These are phyloP conservation scores for Daldinia caldariorum DNA, from an alignment of 495 filamentous ascomycete species.

Conservation along the genomic window DNA sequence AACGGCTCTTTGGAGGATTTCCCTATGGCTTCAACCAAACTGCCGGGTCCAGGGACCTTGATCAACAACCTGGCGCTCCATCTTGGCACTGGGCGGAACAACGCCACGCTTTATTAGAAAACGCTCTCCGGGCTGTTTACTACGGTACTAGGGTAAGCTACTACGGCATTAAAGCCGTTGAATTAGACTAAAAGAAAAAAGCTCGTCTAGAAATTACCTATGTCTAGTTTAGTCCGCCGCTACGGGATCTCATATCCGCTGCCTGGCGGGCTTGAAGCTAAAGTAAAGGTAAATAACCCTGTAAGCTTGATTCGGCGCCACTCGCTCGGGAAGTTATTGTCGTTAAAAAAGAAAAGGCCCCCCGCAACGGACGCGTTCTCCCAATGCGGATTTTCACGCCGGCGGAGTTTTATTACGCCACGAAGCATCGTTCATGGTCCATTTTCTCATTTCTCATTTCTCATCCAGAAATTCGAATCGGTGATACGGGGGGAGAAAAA, in stretches of 20 bases:
- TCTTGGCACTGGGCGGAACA: conserved; percentile 27
- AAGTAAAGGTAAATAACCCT: no score
- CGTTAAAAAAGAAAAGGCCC: not conserved
- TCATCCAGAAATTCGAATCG: not conserved
- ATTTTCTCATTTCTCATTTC: not conserved
- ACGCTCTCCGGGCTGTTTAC: no score
- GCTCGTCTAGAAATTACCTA: conserved; percentile 24
- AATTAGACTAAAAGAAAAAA: conserved; percentile 13
- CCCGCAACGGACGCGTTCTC: conserved; percentile 28
- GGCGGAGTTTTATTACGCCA: conserved; percentile 35
- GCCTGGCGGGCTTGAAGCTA: conserved; percentile 6
- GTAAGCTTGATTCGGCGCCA: conserved; percentile 39
- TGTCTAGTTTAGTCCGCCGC: conserved; percentile 23
- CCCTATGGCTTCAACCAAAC: conserved; percentile 32
- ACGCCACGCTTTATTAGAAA: no score
- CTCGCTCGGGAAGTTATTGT: conserved; percentile 28
- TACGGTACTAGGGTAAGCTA: no score
- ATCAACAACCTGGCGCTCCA: conserved; percentile 31
- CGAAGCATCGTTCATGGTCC: conserved; percentile 18
- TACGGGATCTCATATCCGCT: conserved; percentile 37
- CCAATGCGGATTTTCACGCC: conserved; percentile 19
- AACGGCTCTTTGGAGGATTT: conserved; percentile 7
- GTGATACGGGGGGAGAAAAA: not conserved
- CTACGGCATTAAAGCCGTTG: not conserved
- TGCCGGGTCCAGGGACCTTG: conserved; percentile 31